Base-by-base conservation (phyloP, 495 filamentous ascomycete species). In the Poronia punctata region DNA sequence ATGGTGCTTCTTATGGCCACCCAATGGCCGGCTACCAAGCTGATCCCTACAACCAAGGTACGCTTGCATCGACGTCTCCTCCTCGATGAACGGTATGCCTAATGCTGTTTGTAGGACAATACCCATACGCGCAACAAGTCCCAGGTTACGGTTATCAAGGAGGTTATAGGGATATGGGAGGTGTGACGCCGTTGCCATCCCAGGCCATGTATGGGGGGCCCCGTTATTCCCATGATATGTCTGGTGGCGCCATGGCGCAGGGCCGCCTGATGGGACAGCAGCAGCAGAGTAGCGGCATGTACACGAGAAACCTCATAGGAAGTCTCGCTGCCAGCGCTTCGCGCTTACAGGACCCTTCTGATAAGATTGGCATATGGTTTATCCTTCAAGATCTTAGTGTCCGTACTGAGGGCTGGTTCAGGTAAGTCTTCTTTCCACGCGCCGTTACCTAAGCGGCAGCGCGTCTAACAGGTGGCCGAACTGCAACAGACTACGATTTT, bases 341-440 rank as follows among this genome's bases (percentile, higher is more conserved):
- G 60, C 79, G 84, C 33, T 70, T 98, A 37, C 80, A 77, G 0
- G 88, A 98, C 45, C 77, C 82, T 0, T 76, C 84, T 27, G 82
- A 88, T 48, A 84, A 88, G 58, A 82, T 87, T 42, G 88, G 88
- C 7, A 88, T 95, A 32, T 98, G 92, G 92, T 98, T 98, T 49
- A 86, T 98, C 45, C 69, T 97, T 27, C 92, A 96, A 61, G 92
- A 98, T 68, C 66, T 98, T 9, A 94, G 87, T 52, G 89, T 98
- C 18, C 72, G 92, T 32, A 95, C 88, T 6, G 92, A 98, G 59
- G 92, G 92, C 11, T 69, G 65, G 38, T 98, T 96, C 65, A 75
- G 88, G 89, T 93, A 75, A 48, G 75, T 52, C 7, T 32, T 23
- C 34, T n/a, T n/a, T n/a, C n/a, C n/a, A n/a, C n/a, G n/a, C n/a